Evolutionary conservation across 768 basidiomycete species (phyloP), one percentile per base, ranked within the genome.

Genomic region (Xerocomus potaroensis): DNA sequence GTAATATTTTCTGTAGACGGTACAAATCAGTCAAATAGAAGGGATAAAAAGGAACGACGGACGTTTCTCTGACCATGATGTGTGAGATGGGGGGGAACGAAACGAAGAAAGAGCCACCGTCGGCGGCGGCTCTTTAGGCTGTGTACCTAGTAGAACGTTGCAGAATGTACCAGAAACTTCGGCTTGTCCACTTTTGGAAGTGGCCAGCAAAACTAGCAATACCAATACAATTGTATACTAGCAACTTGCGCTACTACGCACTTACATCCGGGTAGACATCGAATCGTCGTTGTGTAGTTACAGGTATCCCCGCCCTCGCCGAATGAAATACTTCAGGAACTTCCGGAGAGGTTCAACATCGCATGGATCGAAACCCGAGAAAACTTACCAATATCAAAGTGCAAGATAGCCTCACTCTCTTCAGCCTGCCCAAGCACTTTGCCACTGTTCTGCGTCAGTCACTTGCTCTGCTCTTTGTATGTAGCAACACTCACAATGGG

Each of bases 271-370:
- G 70, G 61, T 97, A 98, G 34, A 96, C 90, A 68, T 95, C 94
- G 60, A 95, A 96, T 42, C 94, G 78, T 45, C 93, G 72, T 66
- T 98, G 95, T 27, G 69, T 77, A 1, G 90, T 92, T n/a, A 98
- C 91, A 6, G 95, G 95, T 40, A 98, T 91, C 3, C 87, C 87
- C 40, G 77, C 73, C 34, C 94, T 77, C 7, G 90, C 83, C 2
- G 81, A 78, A 33, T 75, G 58, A 51, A 92, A 70, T 37, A 71
- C 63, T 51, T 80, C 67, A 8, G 91, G 80, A 56, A 84, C 83
- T 84, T 60, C 18, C 21, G 68, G 73, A 54, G 35, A 43, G 24
- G n/a, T 41, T 49, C 4, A 47, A 19, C 40, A 16, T 35, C 19
- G 2, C 31, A n/a, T 4, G 4, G 9, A 32, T 40, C 23, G 10